Evolutionary conservation across 192 early-diverging fungal genomes (phyloP).

Genomic region (Dissophora globulifera): DNA sequence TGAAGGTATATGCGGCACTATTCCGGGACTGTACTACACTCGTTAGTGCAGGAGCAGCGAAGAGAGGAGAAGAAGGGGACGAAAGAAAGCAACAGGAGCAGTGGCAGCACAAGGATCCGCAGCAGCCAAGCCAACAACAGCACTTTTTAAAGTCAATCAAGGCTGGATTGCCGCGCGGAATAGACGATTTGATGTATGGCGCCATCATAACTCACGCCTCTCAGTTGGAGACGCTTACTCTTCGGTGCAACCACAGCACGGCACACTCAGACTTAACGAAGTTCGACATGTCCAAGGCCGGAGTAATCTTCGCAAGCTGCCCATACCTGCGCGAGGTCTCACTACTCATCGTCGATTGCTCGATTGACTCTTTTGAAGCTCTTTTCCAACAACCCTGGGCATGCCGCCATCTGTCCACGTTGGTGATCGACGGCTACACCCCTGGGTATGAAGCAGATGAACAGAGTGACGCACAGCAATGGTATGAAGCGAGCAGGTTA

Average conservation of each 20-base stretch:
- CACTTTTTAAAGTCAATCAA: no score
- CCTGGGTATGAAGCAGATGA: not conserved
- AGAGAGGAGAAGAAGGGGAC: not conserved
- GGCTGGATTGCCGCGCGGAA: no score
- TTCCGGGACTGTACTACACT: conserved; percentile 1
- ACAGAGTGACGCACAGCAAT: not conserved
- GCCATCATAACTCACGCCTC: not conserved
- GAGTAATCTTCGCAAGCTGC: not conserved
- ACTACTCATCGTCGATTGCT: no score
- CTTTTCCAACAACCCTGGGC: no score
- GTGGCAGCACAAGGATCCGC: no score
- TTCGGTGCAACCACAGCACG: not conserved
- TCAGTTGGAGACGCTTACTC: not conserved
- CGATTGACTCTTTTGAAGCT: no score
- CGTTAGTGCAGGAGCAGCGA: not conserved
- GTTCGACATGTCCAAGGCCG: not conserved
- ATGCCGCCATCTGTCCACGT: no score
- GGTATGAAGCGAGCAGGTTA: not conserved
- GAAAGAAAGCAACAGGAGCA: not conserved
- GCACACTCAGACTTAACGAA: not conserved
- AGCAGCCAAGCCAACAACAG: no score
- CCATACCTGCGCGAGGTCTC: no score
- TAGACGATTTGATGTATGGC: no score
- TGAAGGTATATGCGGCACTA: not conserved
- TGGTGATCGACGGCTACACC: not conserved